These are phyloP conservation scores for Pezicula rhizophila DNA, from an alignment of 2,329 filamentous ascomycete species.

Conservation along the genomic window DNA sequence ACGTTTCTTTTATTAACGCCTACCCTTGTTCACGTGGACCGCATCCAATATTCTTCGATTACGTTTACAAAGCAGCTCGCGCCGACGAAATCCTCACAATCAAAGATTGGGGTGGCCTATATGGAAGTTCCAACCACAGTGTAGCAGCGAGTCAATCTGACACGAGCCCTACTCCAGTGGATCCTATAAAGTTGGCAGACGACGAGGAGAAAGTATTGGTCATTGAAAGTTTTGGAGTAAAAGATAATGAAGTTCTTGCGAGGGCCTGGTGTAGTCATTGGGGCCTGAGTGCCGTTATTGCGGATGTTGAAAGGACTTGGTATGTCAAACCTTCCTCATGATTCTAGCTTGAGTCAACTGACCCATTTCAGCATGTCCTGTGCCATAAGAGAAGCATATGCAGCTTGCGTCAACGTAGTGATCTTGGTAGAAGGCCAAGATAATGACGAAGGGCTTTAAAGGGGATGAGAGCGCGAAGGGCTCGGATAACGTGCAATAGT, in stretches of 20 bases:
- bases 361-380: constrained; percentile 49
- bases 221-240: constrained; percentile 66
- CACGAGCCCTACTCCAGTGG: constrained; percentile 1
- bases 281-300: constrained; percentile 65
- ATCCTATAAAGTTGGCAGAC: constrained; percentile 30
- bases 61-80: constrained; percentile 51
- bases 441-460: neutral
- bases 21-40: constrained; percentile 59
- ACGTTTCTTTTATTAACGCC: constrained; percentile 60
- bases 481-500: too few relatives aligned
- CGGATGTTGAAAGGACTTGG: constrained; percentile 62
- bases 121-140: neutral
- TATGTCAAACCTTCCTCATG: constrained; percentile 5
- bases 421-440: constrained; percentile 52
- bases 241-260: constrained; percentile 70
- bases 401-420: constrained; percentile 65
- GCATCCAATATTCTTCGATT: constrained; percentile 69
- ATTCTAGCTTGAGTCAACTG: constrained; percentile 29
- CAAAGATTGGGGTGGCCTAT: constrained; percentile 50
- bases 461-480: too few relatives aligned
- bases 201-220: constrained; percentile 63
- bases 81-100: constrained; percentile 62
- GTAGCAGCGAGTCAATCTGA: neutral
- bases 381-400: constrained; percentile 69
- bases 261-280: constrained; percentile 73